A percentile compares a stretch with the other conserved stretches of the same genome.
phyloP scores from a whole-genome alignment of 441 rosid species.

The Erodium chrysanthum region DNA sequence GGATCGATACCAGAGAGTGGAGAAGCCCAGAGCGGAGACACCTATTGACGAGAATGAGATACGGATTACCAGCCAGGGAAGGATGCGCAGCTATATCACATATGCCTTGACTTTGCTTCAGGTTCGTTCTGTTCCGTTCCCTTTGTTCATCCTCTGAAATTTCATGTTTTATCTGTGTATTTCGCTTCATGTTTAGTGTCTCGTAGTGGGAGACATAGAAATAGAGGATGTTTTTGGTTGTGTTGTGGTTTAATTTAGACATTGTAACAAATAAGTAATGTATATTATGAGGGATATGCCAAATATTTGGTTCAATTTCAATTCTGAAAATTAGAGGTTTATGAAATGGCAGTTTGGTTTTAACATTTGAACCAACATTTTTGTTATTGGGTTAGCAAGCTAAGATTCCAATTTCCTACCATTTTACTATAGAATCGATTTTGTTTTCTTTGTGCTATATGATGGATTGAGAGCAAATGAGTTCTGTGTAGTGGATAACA shows the following conservation, averaged over 20 bases:
- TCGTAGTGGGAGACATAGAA: too few relatives aligned
- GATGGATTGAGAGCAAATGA: neutral
- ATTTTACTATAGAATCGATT: too few relatives aligned
- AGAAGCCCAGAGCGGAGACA: constrained; percentile 74
- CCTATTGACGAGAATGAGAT: constrained; percentile 93
- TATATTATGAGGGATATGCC: neutral
- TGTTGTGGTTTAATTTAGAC: too few relatives aligned
- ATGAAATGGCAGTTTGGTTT: neutral
- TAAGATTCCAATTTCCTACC: neutral
- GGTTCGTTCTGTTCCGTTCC: constrained; percentile 21
- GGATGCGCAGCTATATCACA: constrained; percentile 84
- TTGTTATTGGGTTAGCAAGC: neutral
- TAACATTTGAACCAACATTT: neutral
- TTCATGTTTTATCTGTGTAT: neutral
- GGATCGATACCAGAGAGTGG: constrained; percentile 90
- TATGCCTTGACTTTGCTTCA: constrained; percentile 83
- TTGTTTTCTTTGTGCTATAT: neutral
- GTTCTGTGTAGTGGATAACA: neutral
- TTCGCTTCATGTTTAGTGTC: neutral
- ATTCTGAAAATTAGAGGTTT: neutral
- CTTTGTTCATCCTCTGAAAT: neutral
- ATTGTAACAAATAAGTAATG: too few relatives aligned
- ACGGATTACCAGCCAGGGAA: constrained; percentile 84
- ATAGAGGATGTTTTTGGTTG: too few relatives aligned
- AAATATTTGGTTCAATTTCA: too few relatives aligned